Evolutionary conservation across 768 basidiomycete genomes (phyloP), one percentile per base, ranked within the genome.

Genomic region (Tulasnella sp.): DNA sequence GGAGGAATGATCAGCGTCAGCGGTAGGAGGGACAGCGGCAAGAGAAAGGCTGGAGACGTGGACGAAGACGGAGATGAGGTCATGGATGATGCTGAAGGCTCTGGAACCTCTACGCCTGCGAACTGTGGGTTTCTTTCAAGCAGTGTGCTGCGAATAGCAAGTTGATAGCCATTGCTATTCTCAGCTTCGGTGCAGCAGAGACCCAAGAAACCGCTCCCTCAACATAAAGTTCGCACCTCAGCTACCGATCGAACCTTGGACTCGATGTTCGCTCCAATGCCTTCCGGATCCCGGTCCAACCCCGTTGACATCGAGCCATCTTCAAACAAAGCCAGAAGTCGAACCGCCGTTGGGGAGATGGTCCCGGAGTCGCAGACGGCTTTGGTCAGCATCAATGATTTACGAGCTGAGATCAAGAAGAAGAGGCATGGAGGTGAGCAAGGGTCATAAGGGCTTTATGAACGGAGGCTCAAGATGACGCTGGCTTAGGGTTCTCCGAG

Each of bases 211-310:
- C 78, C 83, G 0, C 84, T 86, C 70, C 89, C 95, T 2, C 90
- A 98, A 32, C 88, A 95, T 79, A 96, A 97, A 85, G 91, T 98
- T 68, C 88, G 96, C 71, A 95, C 93, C 2, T 96, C 94, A 11
- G 81, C 89, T 9, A 83, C 89, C 59, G 92, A 95, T 72, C 87
- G 95, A 40, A 98, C 95, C 0, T 85, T 99, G 17, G 96, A 98
- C 77, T 94, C 94, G 0, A 97, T 98, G 93, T 91, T 98, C 74
- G 89, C 90, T 17, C 71, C 36, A 6, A 9, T 72, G 16, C 41
- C 42, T 16, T 32, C 68, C 3, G 8, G 22, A 37, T 17, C 35
- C 16, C 22, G n/a, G 4, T 35, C 52, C 8, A 65, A 32, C 26
- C 47, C 29, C 22, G 22, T 8, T 26, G 36, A 32, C 5, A 35